These are phyloP conservation scores for Tricholoma saponaceum DNA, from an alignment of 768 basidiomycete species.

Conservation along the genomic window DNA sequence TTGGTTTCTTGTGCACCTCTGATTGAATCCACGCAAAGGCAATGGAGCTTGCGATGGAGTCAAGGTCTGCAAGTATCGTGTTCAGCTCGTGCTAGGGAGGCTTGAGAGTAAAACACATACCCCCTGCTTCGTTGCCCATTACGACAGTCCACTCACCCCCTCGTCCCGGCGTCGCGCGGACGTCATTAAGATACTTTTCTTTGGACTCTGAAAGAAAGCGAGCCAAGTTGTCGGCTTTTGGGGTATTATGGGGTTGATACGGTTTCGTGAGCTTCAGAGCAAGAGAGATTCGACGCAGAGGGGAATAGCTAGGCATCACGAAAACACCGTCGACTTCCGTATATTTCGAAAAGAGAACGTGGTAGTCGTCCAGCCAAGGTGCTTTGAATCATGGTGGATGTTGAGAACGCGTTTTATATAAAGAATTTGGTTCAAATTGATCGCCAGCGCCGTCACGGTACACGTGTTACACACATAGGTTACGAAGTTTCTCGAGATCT, in stretches of 20 bases:
- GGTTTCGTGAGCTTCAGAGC: conserved; percentile 27
- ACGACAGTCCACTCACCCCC: conserved; percentile 74
- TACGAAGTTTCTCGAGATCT: too few species aligned
- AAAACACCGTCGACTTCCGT: neutral
- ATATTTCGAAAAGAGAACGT: neutral
- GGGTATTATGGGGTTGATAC: conserved; percentile 12
- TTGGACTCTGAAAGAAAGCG: conserved; percentile 42
- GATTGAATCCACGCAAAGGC: conserved; percentile 77
- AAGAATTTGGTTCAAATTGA: too few species aligned
- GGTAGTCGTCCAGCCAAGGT: neutral
- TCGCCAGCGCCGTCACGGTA: too few species aligned
- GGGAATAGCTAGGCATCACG: conserved; percentile 17
- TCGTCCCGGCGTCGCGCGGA: conserved; percentile 36
- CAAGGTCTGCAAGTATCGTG: conserved; percentile 65
- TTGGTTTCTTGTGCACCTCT: conserved; percentile 45
- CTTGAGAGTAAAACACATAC: conserved; percentile 35
- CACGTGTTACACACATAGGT: too few species aligned
- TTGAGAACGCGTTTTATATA: conserved; percentile 12
- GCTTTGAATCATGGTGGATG: neutral
- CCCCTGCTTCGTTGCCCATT: conserved; percentile 97
- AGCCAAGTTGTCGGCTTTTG: conserved; percentile 19
- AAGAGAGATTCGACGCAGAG: conserved; percentile 35
- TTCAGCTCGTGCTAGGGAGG: neutral
- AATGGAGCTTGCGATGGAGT: conserved; percentile 82
- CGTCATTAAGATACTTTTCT: conserved; percentile 54